A percentile compares a stretch with the other conserved stretches of the same genome.
These are phyloP conservation scores for Herpetomonas tarakana DNA, from an alignment of 208 protist species.

Conservation along the genomic window DNA sequence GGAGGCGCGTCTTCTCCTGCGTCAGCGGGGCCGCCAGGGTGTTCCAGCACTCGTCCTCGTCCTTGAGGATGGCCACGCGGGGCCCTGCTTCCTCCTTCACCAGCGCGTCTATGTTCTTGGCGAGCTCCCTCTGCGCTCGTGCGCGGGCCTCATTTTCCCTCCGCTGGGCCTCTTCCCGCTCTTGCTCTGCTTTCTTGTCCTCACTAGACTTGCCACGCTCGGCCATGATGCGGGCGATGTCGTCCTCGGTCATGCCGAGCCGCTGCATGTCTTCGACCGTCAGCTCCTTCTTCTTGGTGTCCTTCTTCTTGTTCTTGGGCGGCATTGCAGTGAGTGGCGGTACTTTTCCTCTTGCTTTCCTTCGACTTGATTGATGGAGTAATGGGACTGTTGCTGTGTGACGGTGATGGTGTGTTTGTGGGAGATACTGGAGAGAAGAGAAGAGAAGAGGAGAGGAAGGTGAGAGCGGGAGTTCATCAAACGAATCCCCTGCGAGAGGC, in stretches of 20 bases:
- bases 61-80: conserved; percentile 18
- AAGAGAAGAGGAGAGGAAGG: too few species aligned
- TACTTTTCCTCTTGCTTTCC: neutral
- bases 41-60: conserved; percentile 15
- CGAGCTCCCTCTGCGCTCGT: conserved; percentile 9
- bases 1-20: conserved; percentile 10
- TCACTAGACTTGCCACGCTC: conserved; percentile 63
- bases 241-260: conserved; percentile 71
- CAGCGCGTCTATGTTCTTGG: conserved; percentile 8
- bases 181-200: conserved; percentile 51
- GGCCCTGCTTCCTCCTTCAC: conserved; percentile 16
- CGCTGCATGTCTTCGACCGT: conserved; percentile 75
- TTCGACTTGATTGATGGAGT: neutral
- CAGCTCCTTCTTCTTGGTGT: conserved; percentile 51
- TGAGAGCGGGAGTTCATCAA: too few species aligned
- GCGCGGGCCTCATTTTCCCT: conserved; percentile 16
- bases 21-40: conserved; percentile 8
- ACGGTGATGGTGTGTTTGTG: too few species aligned
- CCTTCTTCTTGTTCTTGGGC: conserved; percentile 57
- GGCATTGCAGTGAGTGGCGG: conserved; percentile 28
- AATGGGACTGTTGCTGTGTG: too few species aligned
- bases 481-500: too few species aligned
- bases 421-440: too few species aligned
- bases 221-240: conserved; percentile 59
- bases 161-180: conserved; percentile 18